A percentile compares a stretch with the other conserved stretches of the same genome.
These are phyloP conservation scores for Populus tomentosa DNA, from an alignment of 441 rosid genomes.

Conservation along the genomic window DNA sequence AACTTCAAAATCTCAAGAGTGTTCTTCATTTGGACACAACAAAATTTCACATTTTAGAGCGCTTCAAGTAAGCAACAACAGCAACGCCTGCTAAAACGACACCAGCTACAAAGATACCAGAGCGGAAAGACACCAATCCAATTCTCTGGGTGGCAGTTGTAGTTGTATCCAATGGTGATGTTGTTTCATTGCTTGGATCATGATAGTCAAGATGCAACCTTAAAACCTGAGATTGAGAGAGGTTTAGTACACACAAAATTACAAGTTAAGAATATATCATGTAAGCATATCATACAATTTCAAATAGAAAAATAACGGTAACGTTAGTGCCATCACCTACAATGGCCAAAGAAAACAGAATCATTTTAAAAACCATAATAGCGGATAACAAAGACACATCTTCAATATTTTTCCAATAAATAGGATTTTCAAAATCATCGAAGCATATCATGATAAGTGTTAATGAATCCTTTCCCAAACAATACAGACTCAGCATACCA, in stretches of 20 bases:
- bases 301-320: neutral
- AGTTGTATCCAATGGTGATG: slow-evolving; percentile 16
- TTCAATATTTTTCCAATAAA: too few relatives aligned
- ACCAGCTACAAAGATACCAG: slow-evolving; percentile 53
- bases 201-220: slow-evolving; percentile 69
- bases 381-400: neutral
- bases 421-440: neutral
- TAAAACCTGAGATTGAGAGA: slow-evolving; percentile 40
- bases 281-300: neutral
- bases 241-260: neutral
- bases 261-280: neutral
- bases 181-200: slow-evolving; percentile 32
- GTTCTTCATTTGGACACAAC: neutral
- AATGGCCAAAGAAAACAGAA: too few relatives aligned
- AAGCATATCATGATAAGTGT: neutral
- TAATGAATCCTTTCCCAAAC: neutral
- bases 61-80: slow-evolving; percentile 58
- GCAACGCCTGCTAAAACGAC: slow-evolving; percentile 61
- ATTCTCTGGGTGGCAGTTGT: slow-evolving; percentile 17
- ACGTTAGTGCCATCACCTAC: too few relatives aligned
- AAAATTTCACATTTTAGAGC: slow-evolving; percentile 36
- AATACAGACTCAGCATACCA: too few relatives aligned
- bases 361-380: too few relatives aligned
- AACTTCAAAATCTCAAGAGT: neutral
- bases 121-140: slow-evolving; percentile 31